Evolutionary conservation across 164 flowering plant genomes (phyloP), one percentile per base, ranked within the genome.

Genomic region (Macadamia tetraphylla): DNA sequence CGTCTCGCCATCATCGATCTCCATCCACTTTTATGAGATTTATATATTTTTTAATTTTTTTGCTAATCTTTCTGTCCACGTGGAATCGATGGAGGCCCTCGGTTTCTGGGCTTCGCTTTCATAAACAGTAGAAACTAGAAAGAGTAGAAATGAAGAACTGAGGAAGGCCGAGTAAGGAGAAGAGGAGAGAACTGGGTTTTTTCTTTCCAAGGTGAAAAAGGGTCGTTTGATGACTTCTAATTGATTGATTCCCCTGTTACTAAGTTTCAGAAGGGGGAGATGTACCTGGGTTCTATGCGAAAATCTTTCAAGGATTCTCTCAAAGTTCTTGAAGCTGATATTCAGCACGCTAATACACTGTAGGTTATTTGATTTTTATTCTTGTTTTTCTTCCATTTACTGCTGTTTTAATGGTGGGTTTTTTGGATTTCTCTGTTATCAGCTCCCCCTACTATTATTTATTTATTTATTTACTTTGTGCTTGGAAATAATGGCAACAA

Each of bases 261-360:
- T 48, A 30, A 55, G 31, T 60, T 66, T 52, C 44, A 44, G 29
- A 63, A 42, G 52, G 63, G 63, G 65, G 76, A 71, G 76, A 85
- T 84, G 87, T 77, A 76, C 68, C 62, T 76, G 31, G 78, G 69
- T 58, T 62, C 86, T 59, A 84, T 85, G 94, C 76, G 91, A 70
- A 89, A 83, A 72, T 84, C 90, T 7, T 89, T 87, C 81, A 89
- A 89, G 85, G 94, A 89, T 71, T 89, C 94, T 49, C 73, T 89
- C 32, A 89, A 89, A 76, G 81, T 77, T 51, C 88, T 89, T 6
- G 91, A 89, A 82, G 94, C 94, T 15, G 94, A 89, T 79, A 87
- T 89, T 66, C 94, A 87, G 77, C 91, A 87, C 59, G 94, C 94
- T 23, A 89, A 89, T 70, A 89, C 91, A 62, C 82, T 88, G 94